These are phyloP conservation scores for Podaxis sp. DNA, from an alignment of 768 basidiomycete genomes.

Conservation along the genomic window DNA sequence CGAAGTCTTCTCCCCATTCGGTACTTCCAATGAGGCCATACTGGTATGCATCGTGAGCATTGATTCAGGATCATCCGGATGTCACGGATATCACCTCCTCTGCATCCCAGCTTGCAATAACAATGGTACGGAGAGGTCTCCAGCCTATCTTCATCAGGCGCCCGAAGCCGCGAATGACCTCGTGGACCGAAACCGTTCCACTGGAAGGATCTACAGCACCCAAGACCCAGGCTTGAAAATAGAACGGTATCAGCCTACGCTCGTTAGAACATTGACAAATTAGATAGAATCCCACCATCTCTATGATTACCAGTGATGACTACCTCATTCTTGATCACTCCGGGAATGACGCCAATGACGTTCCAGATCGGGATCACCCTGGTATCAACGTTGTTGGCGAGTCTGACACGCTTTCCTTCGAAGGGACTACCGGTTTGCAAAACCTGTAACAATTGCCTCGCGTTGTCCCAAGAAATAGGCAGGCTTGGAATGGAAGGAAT, in stretches of 20 bases:
- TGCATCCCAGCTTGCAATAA: conserved; percentile 75
- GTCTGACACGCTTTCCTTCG: conserved; percentile 38
- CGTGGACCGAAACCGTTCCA: conserved; percentile 73
- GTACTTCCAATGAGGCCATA: conserved; percentile 79
- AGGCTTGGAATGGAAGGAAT: conserved; percentile 79
- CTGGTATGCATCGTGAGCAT: conserved; percentile 20
- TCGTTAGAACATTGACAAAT: background rate
- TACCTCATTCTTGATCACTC: conserved; percentile 79
- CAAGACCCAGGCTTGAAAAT: conserved; percentile 30
- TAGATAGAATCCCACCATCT: conserved; percentile 55
- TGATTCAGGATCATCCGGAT: background rate
- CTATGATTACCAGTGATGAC: conserved; percentile 84
- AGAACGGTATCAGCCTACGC: background rate
- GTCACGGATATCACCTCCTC: conserved; percentile 53
- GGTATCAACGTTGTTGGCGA: conserved; percentile 65
- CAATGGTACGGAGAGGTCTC: conserved; percentile 69
- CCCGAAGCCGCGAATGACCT: conserved; percentile 74
- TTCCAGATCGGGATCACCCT: conserved; percentile 92
- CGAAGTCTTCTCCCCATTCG: conserved; percentile 93
- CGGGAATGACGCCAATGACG: conserved; percentile 79
- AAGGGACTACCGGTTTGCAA: conserved; percentile 18
- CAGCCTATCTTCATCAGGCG: conserved; percentile 67
- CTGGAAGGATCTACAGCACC: conserved; percentile 77
- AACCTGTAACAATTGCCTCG: conserved; percentile 52
- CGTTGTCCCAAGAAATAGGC: conserved; percentile 90